Conservation (phyloP, 495 filamentous ascomycete genomes). For the Cercophora samala region DNA sequence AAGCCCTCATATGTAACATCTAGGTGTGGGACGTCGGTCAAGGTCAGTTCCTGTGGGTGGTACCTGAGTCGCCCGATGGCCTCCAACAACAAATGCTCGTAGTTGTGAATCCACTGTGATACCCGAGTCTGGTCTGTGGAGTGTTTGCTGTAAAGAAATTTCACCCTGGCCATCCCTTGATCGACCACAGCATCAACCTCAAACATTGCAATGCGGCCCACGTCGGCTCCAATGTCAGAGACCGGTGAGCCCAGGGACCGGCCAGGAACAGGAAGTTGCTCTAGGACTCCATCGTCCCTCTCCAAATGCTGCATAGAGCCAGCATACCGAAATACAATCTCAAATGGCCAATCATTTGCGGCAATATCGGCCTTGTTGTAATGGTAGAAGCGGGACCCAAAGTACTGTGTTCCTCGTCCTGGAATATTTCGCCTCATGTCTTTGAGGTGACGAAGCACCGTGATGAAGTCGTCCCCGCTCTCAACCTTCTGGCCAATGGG, state of each 20-base stretch:
- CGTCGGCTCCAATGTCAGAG: slow-evolving; percentile 55
- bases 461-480: slow-evolving; percentile 39
- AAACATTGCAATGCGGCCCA: slow-evolving; percentile 62
- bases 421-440: slow-evolving; percentile 38
- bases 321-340: slow-evolving; percentile 69
- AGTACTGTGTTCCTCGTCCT: slow-evolving; percentile 29
- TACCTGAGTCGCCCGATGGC: slow-evolving; percentile 50
- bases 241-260: slow-evolving; percentile 39
- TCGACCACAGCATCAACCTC: slow-evolving; percentile 60
- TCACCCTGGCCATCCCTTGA: slow-evolving; percentile 58
- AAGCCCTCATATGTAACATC: slow-evolving; percentile 58
- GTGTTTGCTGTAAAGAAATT: slow-evolving; percentile 60
- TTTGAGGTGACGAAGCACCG: slow-evolving; percentile 41
- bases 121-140: slow-evolving; percentile 59
- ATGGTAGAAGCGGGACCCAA: slow-evolving; percentile 46
- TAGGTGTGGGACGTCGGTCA: slow-evolving; percentile 62
- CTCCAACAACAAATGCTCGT: slow-evolving; percentile 51
- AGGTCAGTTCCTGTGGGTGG: slow-evolving; percentile 50
- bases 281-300: slow-evolving; percentile 58
- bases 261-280: slow-evolving; percentile 48
- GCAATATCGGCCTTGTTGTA: slow-evolving; percentile 43
- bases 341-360: slow-evolving; percentile 57
- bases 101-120: slow-evolving; percentile 56
- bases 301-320: slow-evolving; percentile 63
- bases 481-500: slow-evolving; percentile 37